Percentiles rank a stretch among this genome's conserved stretches.
Evolutionary conservation across 225 moss, liverwort and hornwort genomes (phyloP).

Genomic region (Straminergon stramineum): DNA sequence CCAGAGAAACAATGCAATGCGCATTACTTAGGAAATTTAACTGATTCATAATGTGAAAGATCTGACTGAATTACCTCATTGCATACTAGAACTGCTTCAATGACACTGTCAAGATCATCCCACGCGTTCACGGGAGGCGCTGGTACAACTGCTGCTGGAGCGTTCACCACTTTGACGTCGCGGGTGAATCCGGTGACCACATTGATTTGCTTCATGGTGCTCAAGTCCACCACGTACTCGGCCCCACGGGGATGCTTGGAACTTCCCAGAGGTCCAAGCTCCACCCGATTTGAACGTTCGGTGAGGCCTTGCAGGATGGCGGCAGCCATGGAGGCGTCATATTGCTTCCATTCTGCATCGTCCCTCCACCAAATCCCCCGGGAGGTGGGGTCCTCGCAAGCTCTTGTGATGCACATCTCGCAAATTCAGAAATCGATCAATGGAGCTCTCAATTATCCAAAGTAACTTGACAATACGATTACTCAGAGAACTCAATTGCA

Average conservation of each 20-base stretch:
- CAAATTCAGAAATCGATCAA: neutral
- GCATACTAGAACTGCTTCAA: neutral
- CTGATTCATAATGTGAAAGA: neutral
- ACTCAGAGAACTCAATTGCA: neutral
- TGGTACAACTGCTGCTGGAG: neutral
- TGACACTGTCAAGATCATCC: neutral
- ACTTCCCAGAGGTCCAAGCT: neutral
- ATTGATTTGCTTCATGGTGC: slow-evolving; percentile 2
- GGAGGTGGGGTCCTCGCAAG: neutral
- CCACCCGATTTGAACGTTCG: neutral
- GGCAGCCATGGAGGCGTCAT: neutral
- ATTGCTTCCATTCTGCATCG: neutral
- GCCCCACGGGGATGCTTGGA: neutral
- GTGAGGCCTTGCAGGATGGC: neutral
- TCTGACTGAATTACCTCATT: neutral
- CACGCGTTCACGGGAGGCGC: neutral
- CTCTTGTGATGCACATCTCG: neutral
- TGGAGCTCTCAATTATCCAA: neutral
- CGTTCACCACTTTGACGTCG: neutral
- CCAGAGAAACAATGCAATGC: neutral
- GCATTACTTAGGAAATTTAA: neutral
- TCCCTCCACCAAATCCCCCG: neutral
- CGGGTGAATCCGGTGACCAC: neutral
- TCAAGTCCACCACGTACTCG: neutral
- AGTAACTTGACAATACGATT: neutral